Conservation (phyloP, 345 rosid species). For the Chamaenerion angustifolium region DNA sequence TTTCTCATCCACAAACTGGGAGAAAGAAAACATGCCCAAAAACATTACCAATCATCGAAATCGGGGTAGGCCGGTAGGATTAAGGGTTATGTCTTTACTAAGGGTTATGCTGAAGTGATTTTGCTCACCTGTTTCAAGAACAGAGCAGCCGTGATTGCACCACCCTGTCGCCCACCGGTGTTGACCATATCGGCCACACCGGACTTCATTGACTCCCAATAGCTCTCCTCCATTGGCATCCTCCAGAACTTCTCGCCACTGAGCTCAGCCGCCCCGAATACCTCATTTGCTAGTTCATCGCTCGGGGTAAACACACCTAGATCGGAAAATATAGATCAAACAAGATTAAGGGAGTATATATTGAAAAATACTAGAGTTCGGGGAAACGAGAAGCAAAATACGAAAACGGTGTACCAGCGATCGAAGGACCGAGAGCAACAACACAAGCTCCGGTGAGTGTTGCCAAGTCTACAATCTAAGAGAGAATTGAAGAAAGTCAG, state of each 20-base stretch:
- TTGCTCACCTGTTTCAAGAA: slow-evolving; percentile 59
- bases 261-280: slow-evolving; percentile 47
- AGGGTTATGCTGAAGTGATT: background rate
- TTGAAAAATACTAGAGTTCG: too few species aligned
- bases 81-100: too few species aligned
- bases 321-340: background rate
- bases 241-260: slow-evolving; percentile 98
- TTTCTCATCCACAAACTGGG: slow-evolving; percentile 81
- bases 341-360: too few species aligned
- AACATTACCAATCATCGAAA: too few species aligned
- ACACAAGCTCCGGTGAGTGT: slow-evolving; percentile 84
- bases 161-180: slow-evolving; percentile 76
- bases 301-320: slow-evolving; percentile 78
- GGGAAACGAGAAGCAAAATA: too few species aligned
- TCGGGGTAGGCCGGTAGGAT: too few species aligned
- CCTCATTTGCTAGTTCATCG: slow-evolving; percentile 78
- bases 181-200: slow-evolving; percentile 95
- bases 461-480: slow-evolving; percentile 78
- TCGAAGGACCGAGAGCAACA: slow-evolving; percentile 85
- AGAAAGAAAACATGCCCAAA: background rate
- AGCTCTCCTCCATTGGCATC: slow-evolving; percentile 91
- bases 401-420: slow-evolving; percentile 46
- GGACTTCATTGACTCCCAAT: slow-evolving; percentile 96
- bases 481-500: background rate
- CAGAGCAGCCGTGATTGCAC: slow-evolving; percentile 82